phyloP scores from a whole-genome alignment of 2,329 filamentous ascomycete genomes.

The Bipolaris gigantea region DNA sequence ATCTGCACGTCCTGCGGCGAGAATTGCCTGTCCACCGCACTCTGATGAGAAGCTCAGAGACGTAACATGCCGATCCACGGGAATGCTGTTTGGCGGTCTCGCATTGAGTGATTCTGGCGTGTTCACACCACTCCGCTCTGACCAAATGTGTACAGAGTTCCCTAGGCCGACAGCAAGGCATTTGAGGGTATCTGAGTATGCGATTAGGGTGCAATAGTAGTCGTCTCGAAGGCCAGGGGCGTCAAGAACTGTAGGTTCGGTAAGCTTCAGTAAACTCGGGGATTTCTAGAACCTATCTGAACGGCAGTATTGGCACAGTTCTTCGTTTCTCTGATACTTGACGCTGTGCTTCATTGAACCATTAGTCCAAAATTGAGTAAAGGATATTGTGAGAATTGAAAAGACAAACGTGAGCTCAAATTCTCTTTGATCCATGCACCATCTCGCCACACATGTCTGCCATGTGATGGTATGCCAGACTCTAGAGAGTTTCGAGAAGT shows the following conservation, averaged over 20 bases:
- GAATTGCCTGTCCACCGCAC: conserved; percentile 73
- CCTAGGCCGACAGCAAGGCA: conserved; percentile 83
- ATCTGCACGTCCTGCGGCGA: conserved; percentile 81
- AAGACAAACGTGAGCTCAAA: conserved; percentile 37
- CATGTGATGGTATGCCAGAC: conserved; percentile 2
- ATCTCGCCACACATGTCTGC: conserved; percentile 46
- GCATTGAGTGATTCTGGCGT: conserved; percentile 57
- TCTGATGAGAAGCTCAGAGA: conserved; percentile 87
- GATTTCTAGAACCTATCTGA: conserved; percentile 61
- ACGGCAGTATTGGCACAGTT: conserved; percentile 70
- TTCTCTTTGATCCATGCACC: conserved; percentile 46
- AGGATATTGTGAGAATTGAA: neutral
- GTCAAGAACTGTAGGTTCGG: conserved; percentile 70
- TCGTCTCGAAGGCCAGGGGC: conserved; percentile 89
- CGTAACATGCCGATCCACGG: conserved; percentile 61
- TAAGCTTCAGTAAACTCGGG: conserved; percentile 35
- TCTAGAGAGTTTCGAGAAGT: conserved; percentile 8
- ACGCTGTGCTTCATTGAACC: conserved; percentile 23
- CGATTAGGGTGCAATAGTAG: conserved; percentile 90
- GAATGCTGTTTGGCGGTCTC: conserved; percentile 47
- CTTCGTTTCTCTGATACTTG: conserved; percentile 33
- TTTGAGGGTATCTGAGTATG: conserved; percentile 74
- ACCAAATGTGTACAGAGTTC: conserved; percentile 84
- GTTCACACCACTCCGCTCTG: conserved; percentile 70
- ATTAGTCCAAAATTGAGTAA: conserved; percentile 10